Conservation (phyloP, 2,329 filamentous ascomycete genomes). For the Arthroderma sp. region DNA sequence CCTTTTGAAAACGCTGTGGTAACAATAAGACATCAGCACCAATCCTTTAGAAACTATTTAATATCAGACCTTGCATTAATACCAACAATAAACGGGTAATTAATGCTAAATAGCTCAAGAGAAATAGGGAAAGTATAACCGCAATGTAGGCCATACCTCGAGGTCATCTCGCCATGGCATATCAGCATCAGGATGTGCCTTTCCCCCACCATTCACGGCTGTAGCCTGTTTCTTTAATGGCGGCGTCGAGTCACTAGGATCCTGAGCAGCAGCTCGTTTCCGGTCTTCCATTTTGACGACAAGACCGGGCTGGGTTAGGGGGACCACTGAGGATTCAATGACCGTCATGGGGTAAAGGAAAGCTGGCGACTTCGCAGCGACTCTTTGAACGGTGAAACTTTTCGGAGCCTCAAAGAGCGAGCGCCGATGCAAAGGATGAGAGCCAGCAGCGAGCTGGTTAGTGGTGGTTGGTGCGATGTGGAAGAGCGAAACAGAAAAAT, state of each 20-base stretch:
- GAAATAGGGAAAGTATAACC: not conserved
- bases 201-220: slow-evolving; percentile 53
- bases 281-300: slow-evolving; percentile 96
- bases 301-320: slow-evolving; percentile 65
- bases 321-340: slow-evolving; percentile 59
- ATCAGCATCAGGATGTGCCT: slow-evolving; percentile 51
- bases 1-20: slow-evolving; percentile 74
- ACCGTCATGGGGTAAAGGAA: slow-evolving; percentile 61
- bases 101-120: not conserved
- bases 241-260: slow-evolving; percentile 69
- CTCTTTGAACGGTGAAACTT: too few relatives aligned
- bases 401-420: not conserved
- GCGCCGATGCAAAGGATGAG: not conserved
- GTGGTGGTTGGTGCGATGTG: not conserved
- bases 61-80: not conserved
- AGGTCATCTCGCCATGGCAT: slow-evolving; percentile 59
- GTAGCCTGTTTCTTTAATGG: slow-evolving; percentile 81
- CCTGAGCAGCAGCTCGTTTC: slow-evolving; percentile 79
- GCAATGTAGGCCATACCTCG: slow-evolving; percentile 44
- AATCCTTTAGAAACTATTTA: not conserved
- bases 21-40: slow-evolving; percentile 16
- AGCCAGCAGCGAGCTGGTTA: too few relatives aligned
- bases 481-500: slow-evolving; percentile 2
- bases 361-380: slow-evolving; percentile 4
- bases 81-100: not conserved